These are phyloP conservation scores for Esteya vermicola DNA, from an alignment of 2,329 filamentous ascomycete species.

Conservation along the genomic window DNA sequence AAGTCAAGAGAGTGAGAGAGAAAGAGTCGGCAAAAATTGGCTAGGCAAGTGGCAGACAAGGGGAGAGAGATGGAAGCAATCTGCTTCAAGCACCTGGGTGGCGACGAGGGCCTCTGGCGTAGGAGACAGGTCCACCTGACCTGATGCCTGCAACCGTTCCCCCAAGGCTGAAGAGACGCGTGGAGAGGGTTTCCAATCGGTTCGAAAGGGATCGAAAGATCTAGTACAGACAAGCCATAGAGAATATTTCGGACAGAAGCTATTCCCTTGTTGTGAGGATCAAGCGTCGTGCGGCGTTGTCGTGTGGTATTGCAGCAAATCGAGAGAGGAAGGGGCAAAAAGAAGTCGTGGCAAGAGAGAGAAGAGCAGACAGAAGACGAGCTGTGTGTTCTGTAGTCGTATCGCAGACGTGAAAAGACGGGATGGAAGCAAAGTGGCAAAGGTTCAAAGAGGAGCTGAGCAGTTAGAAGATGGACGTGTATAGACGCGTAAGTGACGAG, in stretches of 20 bases:
- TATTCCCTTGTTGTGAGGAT: conserved; percentile 6
- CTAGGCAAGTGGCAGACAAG: not conserved
- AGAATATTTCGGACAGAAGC: conserved; percentile 17
- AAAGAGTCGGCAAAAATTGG: conserved; percentile 4
- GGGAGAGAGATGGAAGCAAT: conserved; percentile 16
- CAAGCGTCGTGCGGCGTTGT: no score
- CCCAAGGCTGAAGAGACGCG: conserved; percentile 24
- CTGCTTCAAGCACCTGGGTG: conserved; percentile 27
- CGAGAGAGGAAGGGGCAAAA: no score
- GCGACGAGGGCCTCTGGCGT: conserved; percentile 14
- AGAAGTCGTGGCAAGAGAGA: no score
- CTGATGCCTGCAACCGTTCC: conserved; percentile 15
- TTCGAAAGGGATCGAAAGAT: conserved; percentile 3
- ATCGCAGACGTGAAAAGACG: no score
- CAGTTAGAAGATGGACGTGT: no score
- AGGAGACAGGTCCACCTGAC: conserved; percentile 13
- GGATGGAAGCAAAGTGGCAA: no score
- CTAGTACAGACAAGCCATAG: conserved; percentile 17
- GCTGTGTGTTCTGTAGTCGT: no score
- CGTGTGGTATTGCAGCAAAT: no score
- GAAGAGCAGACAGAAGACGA: no score
- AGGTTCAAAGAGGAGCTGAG: no score
- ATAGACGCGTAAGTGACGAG: no score
- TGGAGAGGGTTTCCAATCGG: conserved; percentile 5
- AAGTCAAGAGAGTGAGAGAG: not conserved